These are phyloP conservation scores for Picea mariana DNA, from an alignment of 83 land plant species.

Conservation along the genomic window DNA sequence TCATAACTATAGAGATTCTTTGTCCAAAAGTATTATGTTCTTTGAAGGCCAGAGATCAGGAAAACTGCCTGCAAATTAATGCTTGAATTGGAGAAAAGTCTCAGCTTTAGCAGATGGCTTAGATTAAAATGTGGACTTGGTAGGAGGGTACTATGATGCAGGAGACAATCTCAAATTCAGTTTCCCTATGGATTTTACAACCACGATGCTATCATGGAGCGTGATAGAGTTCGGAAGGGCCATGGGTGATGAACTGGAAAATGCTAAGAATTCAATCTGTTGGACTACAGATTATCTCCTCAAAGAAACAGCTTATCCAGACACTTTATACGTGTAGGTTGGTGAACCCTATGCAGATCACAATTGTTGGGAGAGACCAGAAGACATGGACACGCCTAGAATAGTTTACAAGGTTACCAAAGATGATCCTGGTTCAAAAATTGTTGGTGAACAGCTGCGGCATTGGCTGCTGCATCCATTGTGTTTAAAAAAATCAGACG, in stretches of 20 bases:
- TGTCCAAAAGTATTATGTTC: slow-evolving; percentile 68
- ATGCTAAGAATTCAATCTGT: slow-evolving; percentile 42
- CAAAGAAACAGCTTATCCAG: slow-evolving; percentile 33
- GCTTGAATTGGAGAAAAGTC: slow-evolving; percentile 64
- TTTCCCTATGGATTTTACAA: slow-evolving; percentile 20
- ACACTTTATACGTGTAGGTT: slow-evolving; percentile 37
- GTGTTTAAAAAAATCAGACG: too few species aligned
- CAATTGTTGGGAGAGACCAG: slow-evolving; percentile 85
- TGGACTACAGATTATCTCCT: slow-evolving; percentile 73
- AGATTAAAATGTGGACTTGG: too few species aligned
- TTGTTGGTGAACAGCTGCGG: too few species aligned
- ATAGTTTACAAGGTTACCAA: slow-evolving; percentile 64
- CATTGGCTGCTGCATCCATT: too few species aligned
- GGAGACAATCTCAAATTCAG: too few species aligned
- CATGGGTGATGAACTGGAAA: slow-evolving; percentile 37
- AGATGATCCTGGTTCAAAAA: slow-evolving; percentile 60
- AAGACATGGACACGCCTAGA: slow-evolving; percentile 89
- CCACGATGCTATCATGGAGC: slow-evolving; percentile 67
- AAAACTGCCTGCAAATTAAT: slow-evolving; percentile 53
- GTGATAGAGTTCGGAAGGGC: slow-evolving; percentile 47
- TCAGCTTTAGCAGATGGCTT: slow-evolving; percentile 67
- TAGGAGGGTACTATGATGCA: too few species aligned
- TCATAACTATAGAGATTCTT: slow-evolving; percentile 66
- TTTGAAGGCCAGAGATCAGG: slow-evolving; percentile 83
- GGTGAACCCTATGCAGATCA: slow-evolving; percentile 75